phyloP scores from a whole-genome alignment of 805 yeast genomes.

The Suhomyces sp. region DNA sequence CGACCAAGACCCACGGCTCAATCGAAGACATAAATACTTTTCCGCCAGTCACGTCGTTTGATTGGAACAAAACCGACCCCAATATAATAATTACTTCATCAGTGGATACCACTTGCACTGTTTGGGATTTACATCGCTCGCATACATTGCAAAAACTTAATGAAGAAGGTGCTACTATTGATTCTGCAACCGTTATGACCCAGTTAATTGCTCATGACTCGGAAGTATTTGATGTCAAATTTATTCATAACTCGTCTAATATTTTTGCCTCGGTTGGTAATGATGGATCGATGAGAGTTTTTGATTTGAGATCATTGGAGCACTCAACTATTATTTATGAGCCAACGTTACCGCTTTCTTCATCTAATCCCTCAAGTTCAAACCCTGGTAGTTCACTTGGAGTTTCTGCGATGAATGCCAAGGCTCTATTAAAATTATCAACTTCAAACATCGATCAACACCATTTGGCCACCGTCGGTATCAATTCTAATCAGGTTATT shows the following conservation, averaged over 20 bases:
- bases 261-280: conserved; percentile 92
- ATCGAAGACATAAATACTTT: conserved; percentile 49
- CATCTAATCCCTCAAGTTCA: conserved; percentile 9
- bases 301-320: conserved; percentile 84
- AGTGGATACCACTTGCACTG: conserved; percentile 95
- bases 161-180: conserved; percentile 13
- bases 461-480: conserved; percentile 78
- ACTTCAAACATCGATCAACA: conserved; percentile 80
- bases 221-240: conserved; percentile 91
- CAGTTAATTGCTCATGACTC: conserved; percentile 95
- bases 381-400: conserved; percentile 3
- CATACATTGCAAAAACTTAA: conserved; percentile 7
- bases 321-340: conserved; percentile 95
- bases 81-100: conserved; percentile 76
- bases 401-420: conserved; percentile 24
- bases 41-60: conserved; percentile 92
- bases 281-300: conserved; percentile 91
- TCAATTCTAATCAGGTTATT: conserved; percentile 61
- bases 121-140: conserved; percentile 73
- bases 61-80: conserved; percentile 81
- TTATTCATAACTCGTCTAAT: conserved; percentile 68
- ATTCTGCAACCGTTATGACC: conserved; percentile 73
- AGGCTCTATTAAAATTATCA: conserved; percentile 72
- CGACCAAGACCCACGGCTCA: conserved; percentile 19
- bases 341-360: conserved; percentile 36